phyloP scores from a whole-genome alignment of 495 filamentous ascomycete species.

The Choiromyces venosus region DNA sequence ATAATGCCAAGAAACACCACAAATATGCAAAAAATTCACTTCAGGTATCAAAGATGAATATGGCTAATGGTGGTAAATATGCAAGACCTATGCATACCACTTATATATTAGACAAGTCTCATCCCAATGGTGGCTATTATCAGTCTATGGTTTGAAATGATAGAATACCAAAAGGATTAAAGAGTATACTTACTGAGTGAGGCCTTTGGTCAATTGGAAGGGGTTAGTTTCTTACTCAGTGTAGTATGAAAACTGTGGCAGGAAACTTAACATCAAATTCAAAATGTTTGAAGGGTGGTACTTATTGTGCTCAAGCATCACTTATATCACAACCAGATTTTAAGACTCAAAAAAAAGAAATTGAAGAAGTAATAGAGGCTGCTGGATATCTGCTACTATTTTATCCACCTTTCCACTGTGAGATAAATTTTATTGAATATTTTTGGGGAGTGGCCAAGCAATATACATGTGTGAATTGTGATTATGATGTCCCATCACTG shows the following conservation, averaged over 20 bases:
- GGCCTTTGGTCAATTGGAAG: constrained; percentile 8
- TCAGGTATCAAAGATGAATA: constrained; percentile 6
- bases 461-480: too few species aligned
- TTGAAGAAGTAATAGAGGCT: neutral
- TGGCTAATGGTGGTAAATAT: constrained; percentile 3
- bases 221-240: neutral
- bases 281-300: too few species aligned
- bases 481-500: too few species aligned
- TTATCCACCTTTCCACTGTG: too few species aligned
- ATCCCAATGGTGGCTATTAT: neutral
- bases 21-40: constrained; percentile 13
- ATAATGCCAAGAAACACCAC: constrained; percentile 12
- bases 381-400: neutral
- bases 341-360: neutral
- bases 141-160: neutral
- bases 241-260: neutral
- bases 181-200: neutral
- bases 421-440: too few species aligned
- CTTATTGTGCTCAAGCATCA: neutral
- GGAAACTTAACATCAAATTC: too few species aligned
- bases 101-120: neutral
- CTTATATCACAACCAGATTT: neutral
- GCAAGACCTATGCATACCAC: too few species aligned
- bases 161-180: constrained; percentile 7
- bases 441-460: too few species aligned